Evolutionary conservation across 257 asterid genomes (phyloP), one percentile per base, ranked within the genome.

Genomic region (Solanum habrochaites): DNA sequence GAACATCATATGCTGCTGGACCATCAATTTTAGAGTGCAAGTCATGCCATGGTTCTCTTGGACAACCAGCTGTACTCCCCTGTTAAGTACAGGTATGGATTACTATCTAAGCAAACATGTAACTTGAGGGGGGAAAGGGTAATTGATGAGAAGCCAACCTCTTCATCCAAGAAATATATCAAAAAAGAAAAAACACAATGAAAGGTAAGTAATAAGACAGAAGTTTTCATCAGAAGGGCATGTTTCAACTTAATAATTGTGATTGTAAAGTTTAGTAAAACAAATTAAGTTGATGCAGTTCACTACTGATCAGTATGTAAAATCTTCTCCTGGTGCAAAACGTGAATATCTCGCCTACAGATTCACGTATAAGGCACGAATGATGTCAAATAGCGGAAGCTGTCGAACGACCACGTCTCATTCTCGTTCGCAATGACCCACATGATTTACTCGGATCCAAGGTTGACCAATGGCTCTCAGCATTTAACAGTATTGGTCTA

Each of bases 1-100:
- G 91, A 67, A 97, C 95, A 91, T 97, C 99, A 87, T 96, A 97
- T 5, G 99, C 99, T 87, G 99, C 99, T 6, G 99, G 99, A 49
- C 99, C 99, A 32, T 97, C 99, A 83, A 97, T 97, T 90, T 93
- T 96, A 88, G 95, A 88, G 90, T 97, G 99, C 93, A 97, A 90
- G 88, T 97, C 99, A 87, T 97, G 99, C 99, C 99, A 97, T 67
- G 99, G 98, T 89, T 97, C 98, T 95, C 99, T 95, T 47, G 99
- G 98, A 88, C 98, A 94, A 82, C 98, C 99, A 64, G 92, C 85
- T 60, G 71, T 80, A 91, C 32, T 94, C 37, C 98, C 99, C 99
- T 97, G 93, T 83, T 87, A 70, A 85, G 71, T 25, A 85, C 66
- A 84, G 83, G 27, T 56, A 83, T 18, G 42, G 85, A 69, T 71